Evolutionary conservation across 768 basidiomycete species (phyloP).

Genomic region (Mycena crocata): DNA sequence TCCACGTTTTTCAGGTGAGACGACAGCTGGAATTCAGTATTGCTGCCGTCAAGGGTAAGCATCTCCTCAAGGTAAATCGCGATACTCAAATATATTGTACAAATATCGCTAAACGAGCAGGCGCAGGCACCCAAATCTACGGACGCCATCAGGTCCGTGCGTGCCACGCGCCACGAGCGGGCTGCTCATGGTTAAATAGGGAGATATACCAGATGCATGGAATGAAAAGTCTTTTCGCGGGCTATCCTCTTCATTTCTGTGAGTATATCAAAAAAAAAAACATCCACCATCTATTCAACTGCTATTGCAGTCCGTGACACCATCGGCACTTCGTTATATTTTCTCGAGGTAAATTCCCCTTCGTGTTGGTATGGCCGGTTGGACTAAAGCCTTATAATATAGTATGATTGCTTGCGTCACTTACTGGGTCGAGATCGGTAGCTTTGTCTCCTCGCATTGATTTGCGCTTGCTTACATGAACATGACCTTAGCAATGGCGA

Average conservation of each 20-base stretch:
- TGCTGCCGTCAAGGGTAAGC: constrained; percentile 80
- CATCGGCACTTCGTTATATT: constrained; percentile 89
- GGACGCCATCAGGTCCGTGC: constrained; percentile 65
- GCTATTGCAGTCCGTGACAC: constrained; percentile 82
- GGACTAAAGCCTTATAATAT: neutral
- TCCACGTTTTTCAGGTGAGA: constrained; percentile 67
- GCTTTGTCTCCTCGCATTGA: neutral
- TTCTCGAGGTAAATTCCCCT: constrained; percentile 64
- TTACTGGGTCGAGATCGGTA: constrained; percentile 79
- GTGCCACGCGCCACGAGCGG: neutral
- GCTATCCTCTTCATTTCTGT: constrained; percentile 90
- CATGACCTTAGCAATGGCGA: constrained; percentile 61
- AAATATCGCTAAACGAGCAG: neutral
- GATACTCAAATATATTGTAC: neutral
- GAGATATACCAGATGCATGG: constrained; percentile 80
- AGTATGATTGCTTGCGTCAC: constrained; percentile 91
- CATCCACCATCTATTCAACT: constrained; percentile 6
- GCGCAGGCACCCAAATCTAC: constrained; percentile 75
- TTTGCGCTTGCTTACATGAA: neutral
- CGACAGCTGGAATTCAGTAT: constrained; percentile 94
- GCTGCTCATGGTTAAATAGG: constrained; percentile 39
- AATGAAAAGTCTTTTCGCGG: constrained; percentile 78
- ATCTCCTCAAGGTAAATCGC: constrained; percentile 60
- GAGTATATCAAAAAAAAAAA: constrained; percentile 37
- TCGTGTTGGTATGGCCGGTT: no score